Base-by-base conservation (phyloP, 2,329 filamentous ascomycete genomes). In the Botrytis deweyae region DNA sequence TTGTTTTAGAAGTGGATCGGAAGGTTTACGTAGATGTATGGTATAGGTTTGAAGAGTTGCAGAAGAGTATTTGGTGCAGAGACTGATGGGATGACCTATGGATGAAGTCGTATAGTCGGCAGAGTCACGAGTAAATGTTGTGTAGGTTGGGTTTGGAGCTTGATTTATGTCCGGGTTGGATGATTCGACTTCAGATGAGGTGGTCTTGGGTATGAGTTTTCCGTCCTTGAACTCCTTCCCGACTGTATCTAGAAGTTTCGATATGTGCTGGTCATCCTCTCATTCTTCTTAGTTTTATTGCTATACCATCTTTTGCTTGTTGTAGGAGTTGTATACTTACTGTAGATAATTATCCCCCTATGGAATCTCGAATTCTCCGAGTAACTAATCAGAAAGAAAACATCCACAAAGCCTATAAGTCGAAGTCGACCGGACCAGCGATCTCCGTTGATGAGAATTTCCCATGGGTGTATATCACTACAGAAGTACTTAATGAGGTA, bases 391-490 rank as follows among this genome's bases (percentile, higher is more conserved):
- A 82, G 77, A 69, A 81, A 82, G 73, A 82, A 81, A 5, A 80
- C 77, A 68, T 82, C 81, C 42, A 82, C 80, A 65, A 82, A 82
- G 12, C 80, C 81, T n/a, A 82, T 76, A n/a, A 82, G 76, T 38
- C 80, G 80, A 58, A 81, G 73, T 74, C 80, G 81, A 22, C 81
- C 81, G n/a, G 77, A 76, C 80, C 78, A 81, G 52, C 77, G 75
- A 67, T 81, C 76, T 9, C 76, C 77, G 74, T 82, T 79, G 64
- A 82, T 78, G 38, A 79, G 74, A 40, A 82, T 78, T n/a, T 82
- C 80, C 81, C 80, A 82, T 3, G 80, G 80, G 72, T 82, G 80
- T 64, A 82, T 80, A 66, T 81, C 80, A 68, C 80, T 82, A 64
- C 74, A 70, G 3, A 29, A 5, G 52, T 38, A 25, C 16, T 64